These are phyloP conservation scores for Cladosporium phlei DNA, from an alignment of 2,329 filamentous ascomycete genomes.

Conservation along the genomic window DNA sequence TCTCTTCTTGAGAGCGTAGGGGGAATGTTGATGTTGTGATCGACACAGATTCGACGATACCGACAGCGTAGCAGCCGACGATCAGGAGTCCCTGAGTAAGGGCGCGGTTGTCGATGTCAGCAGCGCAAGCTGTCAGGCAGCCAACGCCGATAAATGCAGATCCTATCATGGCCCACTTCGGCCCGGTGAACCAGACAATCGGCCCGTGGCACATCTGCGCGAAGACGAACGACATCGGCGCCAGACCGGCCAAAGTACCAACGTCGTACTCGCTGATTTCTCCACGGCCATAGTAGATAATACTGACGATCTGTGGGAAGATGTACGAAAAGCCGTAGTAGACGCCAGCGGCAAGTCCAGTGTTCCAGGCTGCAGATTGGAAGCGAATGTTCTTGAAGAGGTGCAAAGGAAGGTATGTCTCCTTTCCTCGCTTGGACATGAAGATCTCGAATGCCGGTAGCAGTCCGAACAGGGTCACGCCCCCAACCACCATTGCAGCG, in stretches of 20 bases:
- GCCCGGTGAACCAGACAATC: constrained; percentile 23
- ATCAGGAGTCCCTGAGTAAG: constrained; percentile 22
- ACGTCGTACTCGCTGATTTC: constrained; percentile 26
- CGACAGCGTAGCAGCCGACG: constrained; percentile 21
- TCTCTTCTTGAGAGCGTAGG: constrained; percentile 25
- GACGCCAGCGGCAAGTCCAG: constrained; percentile 22
- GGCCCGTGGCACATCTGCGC: constrained; percentile 26
- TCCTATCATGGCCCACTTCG: constrained; percentile 25
- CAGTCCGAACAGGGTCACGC: constrained; percentile 20
- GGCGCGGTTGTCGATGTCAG: constrained; percentile 19
- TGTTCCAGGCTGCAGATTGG: constrained; percentile 24
- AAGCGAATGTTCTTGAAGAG: constrained; percentile 26
- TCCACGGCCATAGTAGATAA: constrained; percentile 22
- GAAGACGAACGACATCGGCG: constrained; percentile 25
- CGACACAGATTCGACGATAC: constrained; percentile 23
- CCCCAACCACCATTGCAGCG: constrained; percentile 26
- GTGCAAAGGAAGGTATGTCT: constrained; percentile 25
- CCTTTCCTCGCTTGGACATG: constrained; percentile 19
- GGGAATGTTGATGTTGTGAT: constrained; percentile 26
- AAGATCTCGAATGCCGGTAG: constrained; percentile 24
- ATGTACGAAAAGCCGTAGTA: constrained; percentile 25
- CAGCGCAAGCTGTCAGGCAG: constrained; percentile 21
- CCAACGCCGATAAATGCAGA: constrained; percentile 20
- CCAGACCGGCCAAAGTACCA: constrained; percentile 23
- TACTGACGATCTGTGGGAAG: constrained; percentile 24